phyloP scores from a whole-genome alignment of 345 rosid genomes.

The Citrus hindsii region DNA sequence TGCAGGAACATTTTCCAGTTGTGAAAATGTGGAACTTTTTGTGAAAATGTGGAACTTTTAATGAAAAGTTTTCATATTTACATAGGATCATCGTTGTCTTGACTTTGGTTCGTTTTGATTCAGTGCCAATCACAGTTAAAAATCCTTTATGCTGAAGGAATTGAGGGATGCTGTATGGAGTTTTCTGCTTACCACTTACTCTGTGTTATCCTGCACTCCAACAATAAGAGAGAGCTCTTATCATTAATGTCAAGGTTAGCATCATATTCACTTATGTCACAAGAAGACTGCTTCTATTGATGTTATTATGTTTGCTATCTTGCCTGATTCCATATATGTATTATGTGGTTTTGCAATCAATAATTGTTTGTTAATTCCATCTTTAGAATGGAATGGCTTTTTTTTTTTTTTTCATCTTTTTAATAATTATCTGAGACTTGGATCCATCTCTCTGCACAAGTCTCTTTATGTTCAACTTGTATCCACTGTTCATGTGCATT shows the following conservation, averaged over 20 bases:
- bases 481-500: neutral
- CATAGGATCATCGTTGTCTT: conserved; percentile 5
- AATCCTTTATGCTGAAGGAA: conserved; percentile 88
- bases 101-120: conserved; percentile 21
- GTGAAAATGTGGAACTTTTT: neutral
- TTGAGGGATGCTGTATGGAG: conserved; percentile 86
- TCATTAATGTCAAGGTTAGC: conserved; percentile 90
- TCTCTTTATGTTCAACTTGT: neutral
- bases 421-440: neutral
- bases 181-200: conserved; percentile 92
- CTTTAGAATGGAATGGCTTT: neutral
- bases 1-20: neutral
- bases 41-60: neutral
- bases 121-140: conserved; percentile 97
- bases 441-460: neutral
- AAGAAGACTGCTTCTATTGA: neutral
- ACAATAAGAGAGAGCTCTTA: conserved; percentile 75
- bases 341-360: neutral
- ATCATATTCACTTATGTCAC: neutral
- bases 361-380: neutral
- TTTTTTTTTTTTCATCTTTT: neutral
- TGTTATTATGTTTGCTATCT: conserved; percentile 1
- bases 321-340: neutral
- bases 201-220: conserved; percentile 84
- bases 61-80: neutral